phyloP scores from a whole-genome alignment of 768 basidiomycete genomes.

The Termitomyces sp. region DNA sequence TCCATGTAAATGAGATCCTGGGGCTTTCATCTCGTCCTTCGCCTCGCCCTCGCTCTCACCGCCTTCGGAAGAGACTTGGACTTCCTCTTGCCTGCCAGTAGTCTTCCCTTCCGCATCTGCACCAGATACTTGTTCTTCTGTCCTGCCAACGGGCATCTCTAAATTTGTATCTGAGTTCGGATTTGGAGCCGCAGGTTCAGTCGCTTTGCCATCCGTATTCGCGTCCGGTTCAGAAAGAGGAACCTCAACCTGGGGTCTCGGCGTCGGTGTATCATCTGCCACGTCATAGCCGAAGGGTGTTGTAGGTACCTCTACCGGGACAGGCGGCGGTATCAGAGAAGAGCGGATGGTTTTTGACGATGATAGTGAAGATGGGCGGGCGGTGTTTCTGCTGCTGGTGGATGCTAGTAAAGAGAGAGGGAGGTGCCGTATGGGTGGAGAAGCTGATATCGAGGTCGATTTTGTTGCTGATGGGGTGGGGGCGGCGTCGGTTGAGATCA shows the following conservation, averaged over 20 bases:
- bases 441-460: background rate
- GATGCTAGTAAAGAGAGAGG: background rate
- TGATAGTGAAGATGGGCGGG: background rate
- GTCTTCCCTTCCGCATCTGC: too few species aligned
- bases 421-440: background rate
- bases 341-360: background rate
- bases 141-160: background rate
- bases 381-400: background rate
- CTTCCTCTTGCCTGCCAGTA: background rate
- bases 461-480: background rate
- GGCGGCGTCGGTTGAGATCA: background rate
- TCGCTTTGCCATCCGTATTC: background rate
- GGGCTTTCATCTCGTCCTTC: background rate
- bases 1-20: background rate
- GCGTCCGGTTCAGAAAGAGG: background rate
- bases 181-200: background rate
- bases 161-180: background rate
- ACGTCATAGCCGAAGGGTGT: slow-evolving; percentile 5
- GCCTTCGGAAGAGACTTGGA: background rate
- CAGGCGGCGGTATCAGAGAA: background rate
- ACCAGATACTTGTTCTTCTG: background rate
- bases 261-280: background rate
- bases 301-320: slow-evolving; percentile 3
- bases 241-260: background rate
- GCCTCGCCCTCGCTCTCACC: background rate